Evolutionary conservation across 192 early-diverging fungal species (phyloP).

Genomic region (Backusella mclennaniae): DNA sequence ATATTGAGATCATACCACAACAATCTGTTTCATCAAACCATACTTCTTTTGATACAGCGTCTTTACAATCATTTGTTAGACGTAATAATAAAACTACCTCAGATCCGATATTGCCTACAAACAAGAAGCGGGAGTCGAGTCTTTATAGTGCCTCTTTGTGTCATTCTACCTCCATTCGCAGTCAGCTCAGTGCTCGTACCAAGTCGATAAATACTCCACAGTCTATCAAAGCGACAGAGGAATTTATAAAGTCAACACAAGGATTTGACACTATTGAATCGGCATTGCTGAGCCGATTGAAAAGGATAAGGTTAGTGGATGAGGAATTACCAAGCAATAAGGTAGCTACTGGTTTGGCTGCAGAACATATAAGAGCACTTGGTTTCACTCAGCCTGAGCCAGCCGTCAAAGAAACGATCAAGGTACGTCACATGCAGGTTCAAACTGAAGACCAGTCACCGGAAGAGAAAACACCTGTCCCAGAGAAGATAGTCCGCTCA

Average conservation of each 20-base stretch:
- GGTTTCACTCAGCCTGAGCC: conserved; percentile 7
- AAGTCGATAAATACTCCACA: conserved; percentile 2
- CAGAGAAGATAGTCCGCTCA: neutral
- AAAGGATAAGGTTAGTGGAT: conserved; percentile 7
- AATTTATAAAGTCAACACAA: conserved; percentile 8
- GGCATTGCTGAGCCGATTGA: conserved; percentile 25
- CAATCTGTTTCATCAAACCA: neutral
- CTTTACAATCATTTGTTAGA: neutral
- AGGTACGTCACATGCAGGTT: conserved; percentile 31
- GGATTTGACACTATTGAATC: conserved; percentile 33
- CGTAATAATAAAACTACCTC: conserved; percentile 2
- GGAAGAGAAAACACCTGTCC: neutral
- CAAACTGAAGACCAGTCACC: conserved; percentile 16
- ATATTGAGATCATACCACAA: conserved; percentile 27
- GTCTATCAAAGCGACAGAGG: conserved; percentile 4
- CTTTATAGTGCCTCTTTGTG: conserved; percentile 14
- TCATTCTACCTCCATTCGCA: conserved; percentile 19
- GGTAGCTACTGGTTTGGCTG: conserved; percentile 17
- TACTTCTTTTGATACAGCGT: conserved; percentile 10
- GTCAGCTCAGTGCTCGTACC: neutral
- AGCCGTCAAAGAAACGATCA: neutral
- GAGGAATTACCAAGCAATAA: conserved; percentile 20
- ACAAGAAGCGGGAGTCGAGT: conserved; percentile 19
- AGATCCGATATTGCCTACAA: conserved; percentile 22
- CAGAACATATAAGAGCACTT: conserved; percentile 32